phyloP scores from a whole-genome alignment of 306 rosid genomes.

The Rosa chinensis region DNA sequence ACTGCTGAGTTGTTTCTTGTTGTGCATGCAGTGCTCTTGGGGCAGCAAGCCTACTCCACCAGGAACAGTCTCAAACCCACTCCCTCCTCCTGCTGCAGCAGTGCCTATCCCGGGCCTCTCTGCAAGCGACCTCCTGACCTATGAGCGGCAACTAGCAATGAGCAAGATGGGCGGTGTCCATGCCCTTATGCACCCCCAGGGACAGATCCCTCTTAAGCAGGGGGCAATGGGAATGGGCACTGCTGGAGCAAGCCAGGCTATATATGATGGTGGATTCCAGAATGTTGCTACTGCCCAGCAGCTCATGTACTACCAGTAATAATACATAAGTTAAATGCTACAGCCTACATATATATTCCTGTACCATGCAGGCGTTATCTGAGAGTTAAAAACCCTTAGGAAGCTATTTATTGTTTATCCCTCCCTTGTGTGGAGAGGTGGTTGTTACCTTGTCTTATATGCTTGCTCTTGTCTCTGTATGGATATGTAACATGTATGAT shows the following conservation, averaged over 20 bases:
- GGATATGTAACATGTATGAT: slow-evolving; percentile 40
- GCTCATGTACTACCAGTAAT: slow-evolving; percentile 92
- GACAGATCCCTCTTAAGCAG: slow-evolving; percentile 81
- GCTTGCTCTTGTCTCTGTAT: slow-evolving; percentile 44
- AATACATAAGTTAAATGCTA: slow-evolving; percentile 21
- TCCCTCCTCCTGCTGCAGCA: slow-evolving; percentile 87
- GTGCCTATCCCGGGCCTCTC: slow-evolving; percentile 68
- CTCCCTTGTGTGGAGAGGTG: slow-evolving; percentile 33
- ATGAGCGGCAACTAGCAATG: slow-evolving; percentile 84
- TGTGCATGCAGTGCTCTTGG: slow-evolving; percentile 76
- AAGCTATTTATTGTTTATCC: slow-evolving; percentile 14
- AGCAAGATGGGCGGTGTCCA: slow-evolving; percentile 94
- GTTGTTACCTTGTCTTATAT: slow-evolving; percentile 36
- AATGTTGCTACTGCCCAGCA: slow-evolving; percentile 92
- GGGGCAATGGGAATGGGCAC: slow-evolving; percentile 68
- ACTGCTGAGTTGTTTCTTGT: background rate
- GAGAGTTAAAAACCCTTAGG: slow-evolving; percentile 48
- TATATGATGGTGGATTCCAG: slow-evolving; percentile 94
- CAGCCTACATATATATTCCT: slow-evolving; percentile 30
- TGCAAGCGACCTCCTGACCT: slow-evolving; percentile 63
- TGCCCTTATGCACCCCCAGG: slow-evolving; percentile 85
- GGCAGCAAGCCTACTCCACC: slow-evolving; percentile 99
- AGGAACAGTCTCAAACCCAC: slow-evolving; percentile 92
- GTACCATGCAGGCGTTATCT: slow-evolving; percentile 37
- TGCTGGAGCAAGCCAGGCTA: slow-evolving; percentile 92